Evolutionary conservation across 2,329 filamentous ascomycete species (phyloP).

Genomic region (Arthroderma sp.): DNA sequence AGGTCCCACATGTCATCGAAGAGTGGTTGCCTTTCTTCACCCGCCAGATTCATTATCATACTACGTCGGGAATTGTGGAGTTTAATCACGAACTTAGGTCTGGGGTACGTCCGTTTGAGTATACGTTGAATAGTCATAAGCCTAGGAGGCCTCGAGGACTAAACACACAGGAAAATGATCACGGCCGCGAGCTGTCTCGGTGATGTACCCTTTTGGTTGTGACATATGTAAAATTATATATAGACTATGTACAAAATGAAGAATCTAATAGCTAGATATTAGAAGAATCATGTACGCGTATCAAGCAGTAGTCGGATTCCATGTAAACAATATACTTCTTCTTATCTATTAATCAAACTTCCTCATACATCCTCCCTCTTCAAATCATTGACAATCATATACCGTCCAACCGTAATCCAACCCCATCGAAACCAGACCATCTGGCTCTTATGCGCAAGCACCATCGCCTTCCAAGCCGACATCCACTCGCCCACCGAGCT

Average conservation of each 20-base stretch:
- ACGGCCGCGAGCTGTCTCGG: no score
- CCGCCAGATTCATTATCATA: constrained; percentile 23
- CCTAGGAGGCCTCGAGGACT: no score
- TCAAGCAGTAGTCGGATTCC: no score
- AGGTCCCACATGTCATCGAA: constrained; percentile 32
- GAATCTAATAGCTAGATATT: background rate
- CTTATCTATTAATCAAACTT: no score
- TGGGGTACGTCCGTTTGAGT: no score
- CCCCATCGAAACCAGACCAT: constrained; percentile 98
- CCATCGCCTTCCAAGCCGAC: constrained; percentile 75
- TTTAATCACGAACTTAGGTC: constrained; percentile 13
- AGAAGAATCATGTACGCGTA: no score
- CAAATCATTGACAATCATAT: constrained; percentile 93
- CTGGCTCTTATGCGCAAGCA: constrained; percentile 77
- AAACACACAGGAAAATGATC: no score
- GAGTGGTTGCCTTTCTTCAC: constrained; percentile 39
- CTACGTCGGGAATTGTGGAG: constrained; percentile 27
- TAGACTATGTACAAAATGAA: no score
- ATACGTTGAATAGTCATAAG: no score
- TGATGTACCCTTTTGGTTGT: no score
- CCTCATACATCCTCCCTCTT: constrained; percentile 30
- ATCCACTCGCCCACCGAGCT: constrained; percentile 52
- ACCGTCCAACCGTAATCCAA: constrained; percentile 81
- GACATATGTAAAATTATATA: no score
- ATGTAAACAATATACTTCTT: no score